Percentiles rank a stretch among this genome's conserved stretches.
phyloP scores from a whole-genome alignment of 495 filamentous ascomycete species.

The Aspergillus wentii region DNA sequence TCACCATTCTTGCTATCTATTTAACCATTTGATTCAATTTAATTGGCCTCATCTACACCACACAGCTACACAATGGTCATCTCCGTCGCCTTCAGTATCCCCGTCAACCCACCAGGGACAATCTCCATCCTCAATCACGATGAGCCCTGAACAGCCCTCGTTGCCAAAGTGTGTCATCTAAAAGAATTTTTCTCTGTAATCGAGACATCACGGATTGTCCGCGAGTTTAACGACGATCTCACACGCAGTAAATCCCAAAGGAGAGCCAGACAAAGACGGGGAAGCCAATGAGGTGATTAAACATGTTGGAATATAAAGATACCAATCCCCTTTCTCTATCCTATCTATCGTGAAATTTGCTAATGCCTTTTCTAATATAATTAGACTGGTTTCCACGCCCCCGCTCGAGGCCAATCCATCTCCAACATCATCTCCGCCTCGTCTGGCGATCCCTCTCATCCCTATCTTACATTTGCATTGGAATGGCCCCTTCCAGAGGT shows the following conservation, averaged over 20 bases:
- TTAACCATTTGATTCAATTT: neutral
- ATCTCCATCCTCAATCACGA: slow-evolving; percentile 29
- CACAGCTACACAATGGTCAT: slow-evolving; percentile 9
- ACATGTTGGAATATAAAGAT: neutral
- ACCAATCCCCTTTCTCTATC: neutral
- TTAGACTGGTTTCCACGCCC: slow-evolving; percentile 6
- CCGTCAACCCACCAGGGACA: slow-evolving; percentile 35
- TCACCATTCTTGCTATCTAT: neutral
- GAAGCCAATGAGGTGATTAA: slow-evolving; percentile 2
- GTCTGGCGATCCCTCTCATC: slow-evolving; percentile 15
- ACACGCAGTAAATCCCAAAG: slow-evolving; percentile 3
- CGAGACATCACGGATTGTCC: slow-evolving; percentile 16
- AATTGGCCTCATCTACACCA: neutral
- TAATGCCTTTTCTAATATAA: slow-evolving; percentile 1
- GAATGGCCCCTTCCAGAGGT: slow-evolving; percentile 27
- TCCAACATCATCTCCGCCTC: slow-evolving; percentile 32
- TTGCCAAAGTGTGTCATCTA: slow-evolving; percentile 37
- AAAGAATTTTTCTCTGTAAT: slow-evolving; percentile 42
- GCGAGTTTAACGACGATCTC: neutral
- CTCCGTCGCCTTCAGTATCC: slow-evolving; percentile 9
- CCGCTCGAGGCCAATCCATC: slow-evolving; percentile 13
- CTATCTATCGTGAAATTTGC: neutral
- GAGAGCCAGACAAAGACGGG: slow-evolving; percentile 18
- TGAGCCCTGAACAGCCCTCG: slow-evolving; percentile 39
- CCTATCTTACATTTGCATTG: slow-evolving; percentile 43